A percentile compares a stretch with the other conserved stretches of the same genome.
These are phyloP conservation scores for Aspergillus biplanus DNA, from an alignment of 495 filamentous ascomycete species.

Conservation along the genomic window DNA sequence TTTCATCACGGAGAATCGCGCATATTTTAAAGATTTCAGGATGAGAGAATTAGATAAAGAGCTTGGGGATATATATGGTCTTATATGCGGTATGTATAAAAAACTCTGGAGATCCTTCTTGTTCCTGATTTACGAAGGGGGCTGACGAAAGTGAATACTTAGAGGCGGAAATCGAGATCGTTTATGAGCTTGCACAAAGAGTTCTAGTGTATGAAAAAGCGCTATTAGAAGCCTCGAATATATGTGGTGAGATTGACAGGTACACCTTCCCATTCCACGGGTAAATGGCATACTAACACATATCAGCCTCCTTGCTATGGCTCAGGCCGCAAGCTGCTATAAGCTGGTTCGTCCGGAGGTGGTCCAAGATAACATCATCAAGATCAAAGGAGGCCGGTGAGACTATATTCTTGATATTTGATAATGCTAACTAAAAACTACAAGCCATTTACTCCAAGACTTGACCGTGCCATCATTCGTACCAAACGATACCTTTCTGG, in stretches of 20 bases:
- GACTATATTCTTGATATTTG: slow-evolving; percentile 5
- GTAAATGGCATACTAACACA: background rate
- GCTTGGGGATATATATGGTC: slow-evolving; percentile 82
- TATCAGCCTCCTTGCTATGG: slow-evolving; percentile 75
- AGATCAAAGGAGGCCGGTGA: slow-evolving; percentile 79
- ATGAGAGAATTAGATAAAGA: slow-evolving; percentile 84
- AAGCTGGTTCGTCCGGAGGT: slow-evolving; percentile 72
- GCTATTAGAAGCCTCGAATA: slow-evolving; percentile 68
- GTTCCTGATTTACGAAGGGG: background rate
- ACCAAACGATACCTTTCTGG: slow-evolving; percentile 74
- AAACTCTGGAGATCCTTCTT: background rate
- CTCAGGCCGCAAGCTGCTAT: slow-evolving; percentile 76
- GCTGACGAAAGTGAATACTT: background rate
- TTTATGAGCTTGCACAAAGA: slow-evolving; percentile 73
- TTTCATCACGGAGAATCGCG: slow-evolving; percentile 71
- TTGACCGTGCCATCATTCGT: slow-evolving; percentile 84
- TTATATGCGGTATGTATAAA: slow-evolving; percentile 71
- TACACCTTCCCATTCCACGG: slow-evolving; percentile 21
- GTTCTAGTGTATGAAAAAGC: slow-evolving; percentile 72
- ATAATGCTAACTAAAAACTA: slow-evolving; percentile 21
- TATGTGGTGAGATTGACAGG: slow-evolving; percentile 87
- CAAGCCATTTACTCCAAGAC: slow-evolving; percentile 85
- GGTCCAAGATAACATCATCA: slow-evolving; percentile 70
- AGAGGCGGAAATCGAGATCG: slow-evolving; percentile 92
- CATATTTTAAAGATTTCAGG: slow-evolving; percentile 84